Percentiles rank a stretch among this genome's conserved stretches.
phyloP scores from a whole-genome alignment of 208 protist genomes.

The Leishmania martiniquensis region DNA sequence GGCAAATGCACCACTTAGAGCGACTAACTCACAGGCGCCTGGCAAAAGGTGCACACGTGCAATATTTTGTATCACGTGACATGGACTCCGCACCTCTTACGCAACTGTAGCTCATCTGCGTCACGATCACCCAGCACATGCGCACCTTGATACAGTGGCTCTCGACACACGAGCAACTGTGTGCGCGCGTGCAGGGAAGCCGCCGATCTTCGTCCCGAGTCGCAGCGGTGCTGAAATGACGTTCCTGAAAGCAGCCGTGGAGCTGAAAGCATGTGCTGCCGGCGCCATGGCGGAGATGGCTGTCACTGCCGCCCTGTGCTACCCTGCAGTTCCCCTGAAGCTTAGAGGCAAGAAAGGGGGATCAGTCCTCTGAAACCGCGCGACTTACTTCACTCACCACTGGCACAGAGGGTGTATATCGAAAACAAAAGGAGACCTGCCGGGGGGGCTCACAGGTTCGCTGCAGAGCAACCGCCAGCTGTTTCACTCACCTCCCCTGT shows the following conservation, averaged over 20 bases:
- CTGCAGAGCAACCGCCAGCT: background rate
- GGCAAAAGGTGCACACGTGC: slow-evolving; percentile 39
- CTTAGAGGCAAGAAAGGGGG: background rate
- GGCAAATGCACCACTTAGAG: slow-evolving; percentile 53
- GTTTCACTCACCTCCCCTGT: background rate
- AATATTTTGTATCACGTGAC: slow-evolving; percentile 62
- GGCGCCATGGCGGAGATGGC: background rate
- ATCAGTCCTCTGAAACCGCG: background rate
- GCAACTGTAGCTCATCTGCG: slow-evolving; percentile 41
- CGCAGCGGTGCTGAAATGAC: slow-evolving; percentile 49
- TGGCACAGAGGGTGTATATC: background rate
- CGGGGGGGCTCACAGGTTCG: background rate
- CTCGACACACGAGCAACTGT: slow-evolving; percentile 21
- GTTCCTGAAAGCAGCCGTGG: slow-evolving; percentile 42
- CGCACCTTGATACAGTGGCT: slow-evolving; percentile 34
- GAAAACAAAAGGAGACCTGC: background rate
- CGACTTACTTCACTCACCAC: background rate
- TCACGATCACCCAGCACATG: slow-evolving; percentile 51
- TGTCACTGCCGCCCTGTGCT: background rate
- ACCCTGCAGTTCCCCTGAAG: background rate
- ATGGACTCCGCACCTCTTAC: slow-evolving; percentile 58
- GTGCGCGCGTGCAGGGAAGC: slow-evolving; percentile 18
- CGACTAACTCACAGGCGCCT: slow-evolving; percentile 24
- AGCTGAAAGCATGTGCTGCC: background rate
- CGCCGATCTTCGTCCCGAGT: slow-evolving; percentile 50